Evolutionary conservation across 2,329 filamentous ascomycete species (phyloP), one percentile per base, ranked within the genome.

Genomic region (Zymoseptoria brevis): DNA sequence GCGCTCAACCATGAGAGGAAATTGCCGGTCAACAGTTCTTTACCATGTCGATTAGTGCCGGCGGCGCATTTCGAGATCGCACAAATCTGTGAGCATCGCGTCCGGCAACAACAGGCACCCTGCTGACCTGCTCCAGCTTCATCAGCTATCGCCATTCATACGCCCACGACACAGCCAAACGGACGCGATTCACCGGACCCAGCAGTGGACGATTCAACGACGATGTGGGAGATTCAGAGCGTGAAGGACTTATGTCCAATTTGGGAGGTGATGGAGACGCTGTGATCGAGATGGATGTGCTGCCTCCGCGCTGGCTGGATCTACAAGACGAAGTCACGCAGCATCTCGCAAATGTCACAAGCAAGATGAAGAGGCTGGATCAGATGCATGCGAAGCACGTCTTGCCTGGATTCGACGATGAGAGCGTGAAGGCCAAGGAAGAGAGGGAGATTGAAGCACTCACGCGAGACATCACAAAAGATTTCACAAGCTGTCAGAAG

Each of bases 71-170:
- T 92, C 90, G 94, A 81, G 94, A 99, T 83, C 88, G 94, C 78
- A 99, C 94, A 69, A 99, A 97, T 75, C 88, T 99, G 91, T 96
- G 85, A 69, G 84, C 58, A 55, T 53, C n/a, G 19, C 49, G 50
- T 19, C 22, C 9, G 24, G 29, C 55, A 55, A 4, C 29, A 53
- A 26, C 24, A 29, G 16, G 26, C n/a, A 50, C 21, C 21, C 16
- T 30, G 50, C 57, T 61, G 55, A 62, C 56, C 50, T 13, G 59
- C 50, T 53, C 19, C 72, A 96, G 93, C 74, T 99, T 95, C 76
- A 94, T 99, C 74, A 97, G 94, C 76, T 99, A 97, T 81, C 92
- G 94, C 71, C 94, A 99, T 79, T 97, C 93, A 70, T 97, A 96
- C 77, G 86, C 91, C 69, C 94, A 97, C 76, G 92, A 96, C 74